Base-by-base conservation (phyloP, 2,329 filamentous ascomycete genomes). In the Herpotrichia juniperi region DNA sequence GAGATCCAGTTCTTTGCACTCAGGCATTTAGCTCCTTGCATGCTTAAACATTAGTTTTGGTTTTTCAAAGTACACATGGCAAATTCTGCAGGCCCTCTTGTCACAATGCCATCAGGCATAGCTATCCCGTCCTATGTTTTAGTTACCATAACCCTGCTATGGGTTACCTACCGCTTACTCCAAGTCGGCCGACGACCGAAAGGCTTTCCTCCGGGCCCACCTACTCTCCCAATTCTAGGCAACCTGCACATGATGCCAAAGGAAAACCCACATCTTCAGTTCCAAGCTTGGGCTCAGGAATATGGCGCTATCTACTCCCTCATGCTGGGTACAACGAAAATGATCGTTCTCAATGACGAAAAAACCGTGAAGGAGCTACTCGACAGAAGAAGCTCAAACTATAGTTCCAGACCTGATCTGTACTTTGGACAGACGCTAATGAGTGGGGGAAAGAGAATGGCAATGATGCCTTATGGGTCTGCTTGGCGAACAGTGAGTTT, bases 361-460 rank as follows among this genome's bases (percentile, higher is more conserved):
- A 53, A 73, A 46, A 76, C 73, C 0, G 74, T 83, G 22, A 82
- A 80, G 46, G 81, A 84, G 6, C 59, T 84, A 4, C 53, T 84
- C 2, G 82, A 84, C 48, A 79, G 79, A 53, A 42, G 26, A 21
- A 37, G 34, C 9, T 7, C 26, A 2, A 48, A 28, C 3, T 48
- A 32, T 30, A 48, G 37, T 32, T 24, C 19, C 19, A 37, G 35
- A 16, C 46, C 35, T 4, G 34, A 42, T 40, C 21, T 37, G 16
- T 39, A 48, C 16, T 31, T 35, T 8, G 37, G 46, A 10, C 35
- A 48, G 19, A 51, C 31, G 17, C n/a, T 42, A 14, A 3, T 31
- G 5, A 48, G 46, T 32, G 46, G 37, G 8, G 46, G 26, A 12
- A 26, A 42, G n/a, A 28, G 37, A 25, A 42, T 48, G 22, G 21